These are phyloP conservation scores for Bothriochloa decipiens DNA, from an alignment of 176 grass and related monocot species.

Conservation along the genomic window DNA sequence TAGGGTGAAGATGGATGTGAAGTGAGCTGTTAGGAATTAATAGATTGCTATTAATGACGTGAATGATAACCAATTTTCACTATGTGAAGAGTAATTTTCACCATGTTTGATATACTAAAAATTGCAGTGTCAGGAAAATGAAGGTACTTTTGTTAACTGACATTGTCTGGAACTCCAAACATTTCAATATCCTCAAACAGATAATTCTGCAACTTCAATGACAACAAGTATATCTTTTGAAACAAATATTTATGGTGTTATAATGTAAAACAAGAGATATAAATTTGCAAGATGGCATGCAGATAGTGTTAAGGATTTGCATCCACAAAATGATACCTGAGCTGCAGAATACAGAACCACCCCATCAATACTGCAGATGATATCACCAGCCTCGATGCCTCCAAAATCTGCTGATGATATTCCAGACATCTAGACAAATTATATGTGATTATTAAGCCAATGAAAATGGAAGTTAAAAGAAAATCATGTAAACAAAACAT, in stretches of 20 bases:
- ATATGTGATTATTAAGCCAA: not conserved
- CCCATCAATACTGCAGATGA: conserved; percentile 1
- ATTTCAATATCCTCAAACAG: not conserved
- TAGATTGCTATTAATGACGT: not conserved
- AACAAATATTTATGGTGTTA: not conserved
- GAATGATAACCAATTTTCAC: not conserved
- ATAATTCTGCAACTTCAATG: not conserved
- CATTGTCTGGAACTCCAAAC: not conserved
- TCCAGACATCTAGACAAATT: not conserved
- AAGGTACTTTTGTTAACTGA: not conserved
- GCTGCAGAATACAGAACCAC: not conserved
- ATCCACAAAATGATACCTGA: not conserved
- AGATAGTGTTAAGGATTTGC: not conserved
- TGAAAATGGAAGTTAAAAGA: not conserved
- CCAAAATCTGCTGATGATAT: not conserved
- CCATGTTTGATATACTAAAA: not conserved
- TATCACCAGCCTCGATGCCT: not conserved
- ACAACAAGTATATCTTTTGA: not conserved
- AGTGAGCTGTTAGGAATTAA: not conserved
- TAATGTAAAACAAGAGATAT: not conserved
- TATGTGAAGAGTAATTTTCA: not conserved
- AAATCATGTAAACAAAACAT: not conserved
- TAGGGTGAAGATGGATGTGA: not conserved
- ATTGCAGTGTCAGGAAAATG: not conserved
- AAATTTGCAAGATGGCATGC: not conserved